These are phyloP conservation scores for Hymenochaete sp. DNA, from an alignment of 1,284 basidiomycete species.

Conservation along the genomic window DNA sequence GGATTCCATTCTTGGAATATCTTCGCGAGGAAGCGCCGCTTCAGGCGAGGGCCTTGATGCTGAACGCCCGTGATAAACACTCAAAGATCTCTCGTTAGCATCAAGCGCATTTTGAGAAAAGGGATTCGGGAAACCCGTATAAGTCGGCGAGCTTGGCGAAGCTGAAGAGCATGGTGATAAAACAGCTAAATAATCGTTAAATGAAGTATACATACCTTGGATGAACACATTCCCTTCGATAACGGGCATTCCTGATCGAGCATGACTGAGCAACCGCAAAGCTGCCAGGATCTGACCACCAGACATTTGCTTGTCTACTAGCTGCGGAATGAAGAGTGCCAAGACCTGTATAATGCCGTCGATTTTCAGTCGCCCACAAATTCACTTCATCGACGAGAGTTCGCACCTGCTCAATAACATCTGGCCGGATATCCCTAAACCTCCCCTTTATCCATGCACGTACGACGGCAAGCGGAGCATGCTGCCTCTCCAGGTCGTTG, in stretches of 20 bases:
- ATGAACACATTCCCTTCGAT: conserved; percentile 59
- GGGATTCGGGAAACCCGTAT: not conserved
- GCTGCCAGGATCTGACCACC: conserved; percentile 72
- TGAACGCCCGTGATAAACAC: too few relatives aligned
- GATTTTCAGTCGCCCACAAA: conserved; percentile 3
- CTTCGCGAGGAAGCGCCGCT: too few relatives aligned
- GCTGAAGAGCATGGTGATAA: too few relatives aligned
- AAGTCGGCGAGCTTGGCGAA: not conserved
- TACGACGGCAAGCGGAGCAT: conserved; percentile 52
- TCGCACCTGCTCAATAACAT: conserved; percentile 51
- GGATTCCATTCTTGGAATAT: too few relatives aligned
- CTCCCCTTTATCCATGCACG: conserved; percentile 68
- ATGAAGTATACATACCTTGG: conserved; percentile 62
- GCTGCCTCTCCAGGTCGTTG: conserved; percentile 25
- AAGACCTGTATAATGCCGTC: conserved; percentile 42
- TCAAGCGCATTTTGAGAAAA: not conserved
- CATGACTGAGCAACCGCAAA: conserved; percentile 54
- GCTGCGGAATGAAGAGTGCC: conserved; percentile 47
- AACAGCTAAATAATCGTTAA: too few relatives aligned
- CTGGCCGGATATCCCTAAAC: conserved; percentile 43
- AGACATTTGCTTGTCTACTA: conserved; percentile 39
- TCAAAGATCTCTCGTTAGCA: too few relatives aligned
- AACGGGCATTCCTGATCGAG: conserved; percentile 47
- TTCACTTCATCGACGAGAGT: not conserved
- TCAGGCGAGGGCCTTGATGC: too few relatives aligned